phyloP scores from a whole-genome alignment of 2,329 filamentous ascomycete species.

The Paracamarosporium sp. region DNA sequence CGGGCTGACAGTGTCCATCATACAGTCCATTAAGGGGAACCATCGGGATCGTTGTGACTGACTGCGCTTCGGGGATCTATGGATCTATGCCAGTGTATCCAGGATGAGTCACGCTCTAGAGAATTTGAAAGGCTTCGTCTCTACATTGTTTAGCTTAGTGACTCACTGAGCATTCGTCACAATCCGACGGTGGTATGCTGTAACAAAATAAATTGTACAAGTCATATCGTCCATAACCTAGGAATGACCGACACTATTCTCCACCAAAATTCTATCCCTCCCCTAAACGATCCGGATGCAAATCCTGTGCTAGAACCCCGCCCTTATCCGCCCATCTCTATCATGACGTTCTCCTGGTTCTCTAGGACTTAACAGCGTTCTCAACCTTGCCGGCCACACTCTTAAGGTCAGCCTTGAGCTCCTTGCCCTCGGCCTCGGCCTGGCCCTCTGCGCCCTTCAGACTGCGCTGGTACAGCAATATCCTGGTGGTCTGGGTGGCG shows the following conservation, averaged over 20 bases:
- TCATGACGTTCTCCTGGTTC: neutral
- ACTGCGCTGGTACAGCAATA: conserved; percentile 69
- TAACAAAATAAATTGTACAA: conserved; percentile 13
- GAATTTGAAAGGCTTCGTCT: too few species aligned
- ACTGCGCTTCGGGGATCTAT: too few species aligned
- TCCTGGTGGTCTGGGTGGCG: conserved; percentile 79
- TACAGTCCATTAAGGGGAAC: too few species aligned
- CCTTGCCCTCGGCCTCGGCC: conserved; percentile 45
- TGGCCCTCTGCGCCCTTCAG: conserved; percentile 59
- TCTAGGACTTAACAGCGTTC: conserved; percentile 27
- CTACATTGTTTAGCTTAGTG: too few species aligned
- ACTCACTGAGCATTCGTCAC: neutral
- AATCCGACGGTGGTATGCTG: neutral
- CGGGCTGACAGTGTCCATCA: too few species aligned
- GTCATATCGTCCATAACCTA: neutral
- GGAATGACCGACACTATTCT: neutral
- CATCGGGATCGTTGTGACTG: too few species aligned
- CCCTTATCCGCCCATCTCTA: neutral
- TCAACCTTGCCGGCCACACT: conserved; percentile 37
- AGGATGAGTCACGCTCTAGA: too few species aligned
- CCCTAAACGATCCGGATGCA: neutral
- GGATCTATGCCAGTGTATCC: too few species aligned
- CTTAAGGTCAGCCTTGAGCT: conserved; percentile 39
- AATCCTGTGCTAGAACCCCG: neutral
- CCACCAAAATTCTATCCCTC: neutral